Percentiles rank a stretch among this genome's conserved stretches.
phyloP scores from a whole-genome alignment of 2,329 filamentous ascomycete species.

The Elsinoe necatrix region DNA sequence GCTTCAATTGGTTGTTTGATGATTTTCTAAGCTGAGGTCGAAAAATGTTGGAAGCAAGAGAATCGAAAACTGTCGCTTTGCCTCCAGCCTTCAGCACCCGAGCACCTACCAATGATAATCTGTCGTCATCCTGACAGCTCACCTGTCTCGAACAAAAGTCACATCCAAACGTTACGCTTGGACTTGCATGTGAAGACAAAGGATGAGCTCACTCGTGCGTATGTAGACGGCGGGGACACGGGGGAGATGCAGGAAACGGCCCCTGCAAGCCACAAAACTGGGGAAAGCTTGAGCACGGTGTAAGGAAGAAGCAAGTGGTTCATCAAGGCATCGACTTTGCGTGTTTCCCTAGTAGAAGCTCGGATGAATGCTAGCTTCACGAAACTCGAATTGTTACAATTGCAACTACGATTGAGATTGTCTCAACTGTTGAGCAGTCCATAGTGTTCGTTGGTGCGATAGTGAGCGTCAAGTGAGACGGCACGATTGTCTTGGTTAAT shows the following conservation, averaged over 20 bases:
- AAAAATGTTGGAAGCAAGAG: background rate
- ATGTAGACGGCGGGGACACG: background rate
- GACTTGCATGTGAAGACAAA: background rate
- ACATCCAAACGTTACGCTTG: background rate
- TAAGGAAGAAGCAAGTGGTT: background rate
- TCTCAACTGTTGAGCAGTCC: too few species aligned
- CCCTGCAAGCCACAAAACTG: background rate
- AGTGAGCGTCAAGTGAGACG: too few species aligned
- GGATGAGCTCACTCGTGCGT: slow-evolving; percentile 5
- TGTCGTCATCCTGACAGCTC: slow-evolving; percentile 11
- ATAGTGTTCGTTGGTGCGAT: too few species aligned
- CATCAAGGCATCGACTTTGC: too few species aligned
- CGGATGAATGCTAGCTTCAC: too few species aligned
- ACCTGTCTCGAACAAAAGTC: background rate
- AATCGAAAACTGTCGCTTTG: background rate
- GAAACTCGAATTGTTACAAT: too few species aligned
- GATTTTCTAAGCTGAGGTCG: background rate
- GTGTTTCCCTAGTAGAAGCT: too few species aligned
- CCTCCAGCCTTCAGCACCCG: background rate
- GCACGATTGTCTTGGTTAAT: too few species aligned
- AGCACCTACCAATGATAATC: background rate
- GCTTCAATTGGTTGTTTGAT: slow-evolving; percentile 5
- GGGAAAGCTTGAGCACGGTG: slow-evolving; percentile 6
- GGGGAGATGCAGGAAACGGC: background rate
- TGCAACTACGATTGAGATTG: too few species aligned